Conservation (phyloP, 176 grass and related monocot genomes). For the Aegilops longissima region DNA sequence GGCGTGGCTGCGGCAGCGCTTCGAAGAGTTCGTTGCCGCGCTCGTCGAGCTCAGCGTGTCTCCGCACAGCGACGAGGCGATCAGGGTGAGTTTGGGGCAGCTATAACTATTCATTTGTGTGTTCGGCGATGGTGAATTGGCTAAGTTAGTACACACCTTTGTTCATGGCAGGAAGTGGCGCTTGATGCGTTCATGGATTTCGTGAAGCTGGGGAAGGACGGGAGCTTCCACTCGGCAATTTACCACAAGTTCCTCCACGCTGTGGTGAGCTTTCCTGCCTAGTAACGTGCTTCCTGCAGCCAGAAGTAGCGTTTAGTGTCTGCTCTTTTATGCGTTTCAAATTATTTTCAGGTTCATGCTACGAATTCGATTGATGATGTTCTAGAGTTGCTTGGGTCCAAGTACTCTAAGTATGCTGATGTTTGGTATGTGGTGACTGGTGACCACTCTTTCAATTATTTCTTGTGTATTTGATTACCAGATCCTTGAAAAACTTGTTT, state of each 20-base stretch:
- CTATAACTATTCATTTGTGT: not conserved
- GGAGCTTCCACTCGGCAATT: slow-evolving; percentile 63
- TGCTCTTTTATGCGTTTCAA: not conserved
- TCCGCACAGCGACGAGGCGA: slow-evolving; percentile 35
- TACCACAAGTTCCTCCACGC: slow-evolving; percentile 73
- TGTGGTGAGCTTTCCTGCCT: slow-evolving; percentile 45
- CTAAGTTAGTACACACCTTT: not conserved
- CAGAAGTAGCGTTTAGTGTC: slow-evolving; percentile 16
- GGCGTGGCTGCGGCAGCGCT: slow-evolving; percentile 64
- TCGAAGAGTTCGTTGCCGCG: slow-evolving; percentile 63
- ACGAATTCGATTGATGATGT: slow-evolving; percentile 49
- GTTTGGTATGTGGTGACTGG: slow-evolving; percentile 56
- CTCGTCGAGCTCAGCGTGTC: slow-evolving; percentile 61
- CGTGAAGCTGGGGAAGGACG: slow-evolving; percentile 83
- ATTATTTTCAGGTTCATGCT: slow-evolving; percentile 56
- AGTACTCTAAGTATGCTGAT: slow-evolving; percentile 79
- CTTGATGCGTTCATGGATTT: slow-evolving; percentile 92
- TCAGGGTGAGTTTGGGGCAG: slow-evolving; percentile 42
- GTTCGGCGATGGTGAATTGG: not conserved
- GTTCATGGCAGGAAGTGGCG: slow-evolving; percentile 64
- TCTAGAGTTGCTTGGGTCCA: slow-evolving; percentile 67
- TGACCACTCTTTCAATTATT: not conserved
- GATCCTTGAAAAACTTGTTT: slow-evolving; percentile 4
- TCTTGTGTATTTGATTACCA: not conserved
- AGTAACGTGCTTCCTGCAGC: not conserved